Conservation (phyloP, 2,329 filamentous ascomycete genomes). For the Trichophyton benhamiae region DNA sequence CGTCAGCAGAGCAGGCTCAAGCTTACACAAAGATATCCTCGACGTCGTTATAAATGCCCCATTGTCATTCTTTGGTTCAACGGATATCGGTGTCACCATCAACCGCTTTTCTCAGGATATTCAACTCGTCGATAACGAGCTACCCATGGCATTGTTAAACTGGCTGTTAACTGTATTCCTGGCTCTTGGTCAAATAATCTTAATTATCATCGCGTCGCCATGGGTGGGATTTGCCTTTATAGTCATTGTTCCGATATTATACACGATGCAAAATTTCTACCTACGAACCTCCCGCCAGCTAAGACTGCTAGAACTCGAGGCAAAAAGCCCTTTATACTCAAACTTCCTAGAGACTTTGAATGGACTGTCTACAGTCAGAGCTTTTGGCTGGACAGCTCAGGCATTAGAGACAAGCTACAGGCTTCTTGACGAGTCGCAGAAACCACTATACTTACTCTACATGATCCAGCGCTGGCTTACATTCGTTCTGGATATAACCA, state of each 20-base stretch:
- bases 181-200: conserved; percentile 16
- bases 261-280: conserved; percentile 28
- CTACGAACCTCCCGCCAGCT: conserved; percentile 35
- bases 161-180: conserved; percentile 14
- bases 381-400: conserved; percentile 9
- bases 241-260: conserved; percentile 17
- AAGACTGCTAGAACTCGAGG: conserved; percentile 33
- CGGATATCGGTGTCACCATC: conserved; percentile 29
- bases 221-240: conserved; percentile 21
- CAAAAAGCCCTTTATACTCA: conserved; percentile 31
- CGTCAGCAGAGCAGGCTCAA: conserved; percentile 16
- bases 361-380: conserved; percentile 17
- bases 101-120: conserved; percentile 37
- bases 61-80: conserved; percentile 32
- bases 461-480: conserved; percentile 45
- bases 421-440: conserved; percentile 43
- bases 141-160: conserved; percentile 31
- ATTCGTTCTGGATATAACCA: conserved; percentile 39
- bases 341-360: conserved; percentile 21
- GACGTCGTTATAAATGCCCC: conserved; percentile 22
- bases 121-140: conserved; percentile 33
- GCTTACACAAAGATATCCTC: conserved; percentile 17
- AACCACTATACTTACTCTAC: conserved; percentile 45
- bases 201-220: conserved; percentile 17
- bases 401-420: conserved; percentile 27